Conservation (phyloP, 441 rosid genomes). For the Jatropha multifida region DNA sequence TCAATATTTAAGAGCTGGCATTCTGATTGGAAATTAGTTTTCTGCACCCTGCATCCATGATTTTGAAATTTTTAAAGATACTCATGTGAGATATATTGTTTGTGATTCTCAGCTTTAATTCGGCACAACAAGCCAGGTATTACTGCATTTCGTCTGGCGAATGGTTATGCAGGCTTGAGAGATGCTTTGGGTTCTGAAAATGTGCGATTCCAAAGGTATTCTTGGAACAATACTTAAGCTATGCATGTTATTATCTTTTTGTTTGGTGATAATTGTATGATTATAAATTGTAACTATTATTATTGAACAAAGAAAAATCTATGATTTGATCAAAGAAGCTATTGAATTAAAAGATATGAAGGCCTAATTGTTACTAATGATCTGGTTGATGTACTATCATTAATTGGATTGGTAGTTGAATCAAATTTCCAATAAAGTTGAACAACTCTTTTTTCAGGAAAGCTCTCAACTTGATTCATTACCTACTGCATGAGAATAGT, state of each 20-base stretch:
- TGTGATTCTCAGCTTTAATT: conserved; percentile 63
- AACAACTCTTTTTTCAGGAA: conserved; percentile 48
- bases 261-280: background rate
- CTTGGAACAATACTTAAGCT: background rate
- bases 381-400: background rate
- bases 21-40: background rate
- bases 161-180: conserved; percentile 76
- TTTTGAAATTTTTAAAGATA: conserved; percentile 5
- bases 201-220: conserved; percentile 80
- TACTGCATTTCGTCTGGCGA: conserved; percentile 81
- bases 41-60: background rate
- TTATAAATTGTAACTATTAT: background rate
- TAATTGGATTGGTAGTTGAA: background rate
- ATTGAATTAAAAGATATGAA: background rate
- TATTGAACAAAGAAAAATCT: background rate
- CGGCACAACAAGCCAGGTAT: conserved; percentile 78
- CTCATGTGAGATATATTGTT: conserved; percentile 20
- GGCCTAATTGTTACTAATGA: background rate
- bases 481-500: conserved; percentile 70
- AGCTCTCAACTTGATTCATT: conserved; percentile 83
- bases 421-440: conserved; percentile 3
- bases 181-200: conserved; percentile 75
- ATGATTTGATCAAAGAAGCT: background rate
- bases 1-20: background rate
- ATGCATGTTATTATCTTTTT: background rate